Evolutionary conservation across 352 stramenopile genomes (phyloP), one percentile per base, ranked within the genome.

Genomic region (Pythium coloratum): DNA sequence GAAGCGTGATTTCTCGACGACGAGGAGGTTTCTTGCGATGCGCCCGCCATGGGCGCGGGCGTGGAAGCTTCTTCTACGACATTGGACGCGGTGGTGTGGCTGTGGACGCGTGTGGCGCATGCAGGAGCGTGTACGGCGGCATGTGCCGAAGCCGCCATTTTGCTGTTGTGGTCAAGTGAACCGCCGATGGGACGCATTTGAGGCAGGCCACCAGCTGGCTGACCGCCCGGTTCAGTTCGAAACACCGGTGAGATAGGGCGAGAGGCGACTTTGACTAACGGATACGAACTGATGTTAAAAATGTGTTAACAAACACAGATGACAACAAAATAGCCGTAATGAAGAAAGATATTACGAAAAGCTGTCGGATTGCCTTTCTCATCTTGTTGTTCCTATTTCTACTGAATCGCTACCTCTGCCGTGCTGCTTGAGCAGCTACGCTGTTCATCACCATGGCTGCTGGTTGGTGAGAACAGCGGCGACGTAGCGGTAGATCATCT

Each of bases 401-500:
- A 42, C 36, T 10, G 36, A 42, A 4, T 9, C 36, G 46, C 46
- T 14, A 13, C 6, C 46, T 5, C 13, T 30, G 16, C 24, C 20
- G 20, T 24, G 20, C 20, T 24, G 20, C 20, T 24, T 24, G 20
- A 24, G 20, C 20, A 24, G 20, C 20, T 24, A 24, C 20, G 20
- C 20, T 24, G n/a, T 4, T 34, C 18, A 32, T 88, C 67, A 92
- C 81, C 83, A 92, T 16, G 76, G 68, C 59, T 84, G 71, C 16
- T 62, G 71, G 61, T 77, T 76, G 38, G 72, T 82, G 36, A 92
- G 50, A 33, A 92, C 74, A 32, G 79, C 82, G 55, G 77, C 77
- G 79, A 92, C 76, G 79, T 92, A 94, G 65, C 76, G 73, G 72
- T 94, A 92, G 64, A 95, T 87, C 85, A 95, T 92, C 66, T 87